Conservation (phyloP, 1,284 basidiomycete genomes). For the Thecaphora frezii region DNA sequence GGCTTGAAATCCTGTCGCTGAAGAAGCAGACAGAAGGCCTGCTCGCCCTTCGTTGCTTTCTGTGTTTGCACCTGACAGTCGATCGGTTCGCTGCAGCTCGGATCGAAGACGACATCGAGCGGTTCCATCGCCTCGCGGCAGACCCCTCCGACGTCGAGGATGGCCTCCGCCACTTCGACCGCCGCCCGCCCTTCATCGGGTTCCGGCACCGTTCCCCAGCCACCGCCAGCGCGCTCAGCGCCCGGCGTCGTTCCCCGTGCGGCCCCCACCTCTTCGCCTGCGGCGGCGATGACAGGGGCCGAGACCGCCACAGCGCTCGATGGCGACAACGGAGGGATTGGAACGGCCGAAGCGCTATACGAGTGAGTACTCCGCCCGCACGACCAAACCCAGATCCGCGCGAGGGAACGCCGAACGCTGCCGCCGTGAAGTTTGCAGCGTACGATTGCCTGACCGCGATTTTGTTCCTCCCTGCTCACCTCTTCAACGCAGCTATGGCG, state of each 20-base stretch:
- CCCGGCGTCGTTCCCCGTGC: neutral
- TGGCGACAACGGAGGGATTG: constrained; percentile 12
- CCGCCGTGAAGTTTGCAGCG: neutral
- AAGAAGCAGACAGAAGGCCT: no score
- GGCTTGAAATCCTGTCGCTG: no score
- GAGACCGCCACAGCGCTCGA: constrained; percentile 1
- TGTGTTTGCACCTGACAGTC: no score
- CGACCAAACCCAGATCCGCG: no score
- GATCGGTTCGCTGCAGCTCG: no score
- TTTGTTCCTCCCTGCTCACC: neutral
- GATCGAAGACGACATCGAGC: no score
- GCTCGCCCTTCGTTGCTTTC: no score
- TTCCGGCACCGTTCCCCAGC: neutral
- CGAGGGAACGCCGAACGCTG: no score
- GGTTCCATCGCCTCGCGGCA: no score
- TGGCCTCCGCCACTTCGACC: no score
- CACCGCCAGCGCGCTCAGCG: neutral
- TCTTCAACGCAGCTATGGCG: constrained; percentile 14
- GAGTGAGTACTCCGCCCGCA: constrained; percentile 11
- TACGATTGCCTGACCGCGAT: neutral
- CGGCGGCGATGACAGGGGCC: neutral
- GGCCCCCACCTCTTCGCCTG: neutral
- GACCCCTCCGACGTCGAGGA: no score
- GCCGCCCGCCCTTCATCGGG: no score
- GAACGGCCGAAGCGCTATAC: constrained; percentile 16